phyloP scores from a whole-genome alignment of 176 grass and related monocot genomes.

The Rhynchospora breviuscula region DNA sequence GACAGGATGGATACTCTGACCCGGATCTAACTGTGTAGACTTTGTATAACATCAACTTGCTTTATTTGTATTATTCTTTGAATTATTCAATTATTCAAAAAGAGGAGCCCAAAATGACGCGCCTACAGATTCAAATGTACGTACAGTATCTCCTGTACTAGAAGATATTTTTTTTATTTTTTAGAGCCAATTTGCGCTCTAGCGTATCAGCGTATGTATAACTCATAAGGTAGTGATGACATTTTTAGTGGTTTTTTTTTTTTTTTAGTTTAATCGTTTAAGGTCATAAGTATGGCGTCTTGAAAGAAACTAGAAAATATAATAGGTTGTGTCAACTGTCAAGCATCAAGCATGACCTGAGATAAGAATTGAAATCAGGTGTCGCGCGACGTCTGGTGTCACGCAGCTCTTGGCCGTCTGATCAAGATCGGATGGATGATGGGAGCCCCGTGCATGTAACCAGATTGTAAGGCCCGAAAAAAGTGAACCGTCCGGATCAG shows the following conservation, averaged over 20 bases:
- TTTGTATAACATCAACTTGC: not conserved
- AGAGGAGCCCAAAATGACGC: not conserved
- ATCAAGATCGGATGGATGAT: no score
- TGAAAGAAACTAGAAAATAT: not conserved
- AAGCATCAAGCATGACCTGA: not conserved
- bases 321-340: not conserved
- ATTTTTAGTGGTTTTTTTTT: not conserved
- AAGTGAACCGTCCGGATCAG: no score
- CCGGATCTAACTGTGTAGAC: not conserved
- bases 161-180: not conserved
- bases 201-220: not conserved
- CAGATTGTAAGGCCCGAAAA: no score
- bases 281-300: not conserved
- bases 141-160: not conserved
- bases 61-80: not conserved
- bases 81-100: not conserved
- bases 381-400: no score
- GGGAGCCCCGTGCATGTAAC: no score
- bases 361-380: no score
- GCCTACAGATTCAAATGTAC: not conserved
- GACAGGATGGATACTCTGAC: slow-evolving; percentile 18
- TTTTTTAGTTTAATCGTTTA: not conserved
- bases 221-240: not conserved
- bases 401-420: no score
- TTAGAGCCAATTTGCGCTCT: not conserved